Evolutionary conservation across 805 yeast species (phyloP).

Genomic region (Nakazawaea sp.): DNA sequence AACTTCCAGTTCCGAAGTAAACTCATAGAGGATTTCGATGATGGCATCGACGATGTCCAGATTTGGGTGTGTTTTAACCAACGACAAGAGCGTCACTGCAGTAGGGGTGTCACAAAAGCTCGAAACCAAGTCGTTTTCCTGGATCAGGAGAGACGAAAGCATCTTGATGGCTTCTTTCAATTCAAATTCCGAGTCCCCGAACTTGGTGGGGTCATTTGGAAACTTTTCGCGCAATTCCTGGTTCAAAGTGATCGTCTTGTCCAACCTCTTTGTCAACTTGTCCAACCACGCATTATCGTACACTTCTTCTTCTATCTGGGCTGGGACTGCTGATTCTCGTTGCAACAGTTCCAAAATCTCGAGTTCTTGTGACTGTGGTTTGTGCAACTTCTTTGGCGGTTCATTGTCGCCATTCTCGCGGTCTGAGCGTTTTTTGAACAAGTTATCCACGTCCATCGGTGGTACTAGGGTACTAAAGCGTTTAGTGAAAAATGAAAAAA

Average conservation of each 20-base stretch:
- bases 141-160: slow-evolving; percentile 9
- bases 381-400: neutral
- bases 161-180: slow-evolving; percentile 10
- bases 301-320: slow-evolving; percentile 5
- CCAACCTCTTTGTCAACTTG: neutral
- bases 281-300: slow-evolving; percentile 7
- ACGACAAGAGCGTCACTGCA: slow-evolving; percentile 1
- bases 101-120: neutral
- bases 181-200: slow-evolving; percentile 10
- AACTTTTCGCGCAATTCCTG: slow-evolving; percentile 5
- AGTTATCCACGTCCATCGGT: slow-evolving; percentile 4
- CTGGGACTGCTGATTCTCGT: slow-evolving; percentile 3
- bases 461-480: too few relatives aligned
- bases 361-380: too few relatives aligned
- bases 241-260: slow-evolving; percentile 5
- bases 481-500: neutral
- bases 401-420: neutral
- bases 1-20: slow-evolving; percentile 4
- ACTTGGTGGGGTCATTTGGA: slow-evolving; percentile 6
- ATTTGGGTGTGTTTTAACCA: slow-evolving; percentile 12
- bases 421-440: slow-evolving; percentile 4
- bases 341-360: neutral
- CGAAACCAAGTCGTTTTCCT: too few relatives aligned
- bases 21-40: slow-evolving; percentile 4
- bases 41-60: slow-evolving; percentile 5